Evolutionary conservation across 305 asterid genomes (phyloP).

Genomic region (Ajuga reptans): DNA sequence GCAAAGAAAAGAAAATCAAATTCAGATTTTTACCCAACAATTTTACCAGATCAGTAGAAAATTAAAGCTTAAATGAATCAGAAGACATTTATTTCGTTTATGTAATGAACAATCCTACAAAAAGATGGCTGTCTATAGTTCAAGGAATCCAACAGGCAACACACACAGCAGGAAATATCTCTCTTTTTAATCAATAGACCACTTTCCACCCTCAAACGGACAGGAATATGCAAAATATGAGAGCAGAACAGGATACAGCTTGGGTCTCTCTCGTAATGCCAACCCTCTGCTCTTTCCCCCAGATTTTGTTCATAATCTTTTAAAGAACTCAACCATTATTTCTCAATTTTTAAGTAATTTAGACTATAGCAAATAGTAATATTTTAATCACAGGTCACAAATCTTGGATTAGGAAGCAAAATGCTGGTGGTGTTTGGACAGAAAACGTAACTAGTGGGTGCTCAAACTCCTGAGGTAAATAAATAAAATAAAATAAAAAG

Average conservation of each 20-base stretch:
- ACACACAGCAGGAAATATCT: background rate
- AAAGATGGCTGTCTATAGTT: background rate
- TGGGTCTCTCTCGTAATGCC: background rate
- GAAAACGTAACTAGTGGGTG: background rate
- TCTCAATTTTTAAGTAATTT: background rate
- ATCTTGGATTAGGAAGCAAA: background rate
- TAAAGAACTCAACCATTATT: background rate
- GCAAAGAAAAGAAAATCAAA: constrained; percentile 10
- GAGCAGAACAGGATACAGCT: background rate
- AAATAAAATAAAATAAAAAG: too few species aligned
- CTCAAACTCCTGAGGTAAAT: too few species aligned
- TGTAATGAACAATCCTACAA: background rate
- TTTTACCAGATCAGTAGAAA: constrained; percentile 8
- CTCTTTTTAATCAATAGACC: background rate
- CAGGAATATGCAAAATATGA: background rate
- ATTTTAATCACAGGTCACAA: background rate
- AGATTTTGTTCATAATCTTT: background rate
- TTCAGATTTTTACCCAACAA: constrained; percentile 21
- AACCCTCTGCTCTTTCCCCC: background rate
- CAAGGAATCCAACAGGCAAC: background rate
- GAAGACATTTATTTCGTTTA: constrained; percentile 10
- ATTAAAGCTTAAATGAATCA: constrained; percentile 13
- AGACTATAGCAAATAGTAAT: background rate
- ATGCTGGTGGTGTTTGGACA: background rate
- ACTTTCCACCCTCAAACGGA: background rate